phyloP scores from a whole-genome alignment of 805 yeast genomes.

The Zygosaccharomyces kombuchaensis region DNA sequence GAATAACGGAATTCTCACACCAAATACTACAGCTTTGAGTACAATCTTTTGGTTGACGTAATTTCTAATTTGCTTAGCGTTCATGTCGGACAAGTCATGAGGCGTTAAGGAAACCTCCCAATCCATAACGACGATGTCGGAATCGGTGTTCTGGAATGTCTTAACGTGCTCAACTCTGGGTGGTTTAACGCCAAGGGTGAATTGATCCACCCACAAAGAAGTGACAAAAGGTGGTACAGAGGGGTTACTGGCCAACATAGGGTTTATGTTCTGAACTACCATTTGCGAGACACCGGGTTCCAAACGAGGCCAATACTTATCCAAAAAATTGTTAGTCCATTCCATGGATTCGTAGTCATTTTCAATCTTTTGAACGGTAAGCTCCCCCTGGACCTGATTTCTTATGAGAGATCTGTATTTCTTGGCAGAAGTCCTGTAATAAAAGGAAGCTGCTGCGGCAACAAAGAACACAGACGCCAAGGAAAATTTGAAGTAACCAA shows the following conservation, averaged over 20 bases:
- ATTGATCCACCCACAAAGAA: slow-evolving; percentile 76
- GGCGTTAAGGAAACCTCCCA: slow-evolving; percentile 94
- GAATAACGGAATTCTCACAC: slow-evolving; percentile 71
- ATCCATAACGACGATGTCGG: slow-evolving; percentile 95
- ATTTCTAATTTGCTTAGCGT: slow-evolving; percentile 77
- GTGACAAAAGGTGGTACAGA: slow-evolving; percentile 76
- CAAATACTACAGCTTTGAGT: slow-evolving; percentile 77
- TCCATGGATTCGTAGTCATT: slow-evolving; percentile 91
- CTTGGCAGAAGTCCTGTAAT: slow-evolving; percentile 79
- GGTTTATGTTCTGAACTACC: slow-evolving; percentile 81
- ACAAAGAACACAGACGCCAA: slow-evolving; percentile 78
- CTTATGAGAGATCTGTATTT: slow-evolving; percentile 71
- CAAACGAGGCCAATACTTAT: slow-evolving; percentile 85
- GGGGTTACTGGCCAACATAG: slow-evolving; percentile 70
- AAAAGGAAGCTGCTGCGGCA: slow-evolving; percentile 54
- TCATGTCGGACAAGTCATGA: slow-evolving; percentile 79
- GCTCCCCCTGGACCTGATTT: slow-evolving; percentile 80
- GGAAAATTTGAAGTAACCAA: slow-evolving; percentile 74
- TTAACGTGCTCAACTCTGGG: slow-evolving; percentile 89
- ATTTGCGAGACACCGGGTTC: slow-evolving; percentile 88
- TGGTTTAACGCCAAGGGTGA: slow-evolving; percentile 93
- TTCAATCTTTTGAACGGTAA: slow-evolving; percentile 75
- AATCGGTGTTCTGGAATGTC: slow-evolving; percentile 83
- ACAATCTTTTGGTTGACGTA: slow-evolving; percentile 78
- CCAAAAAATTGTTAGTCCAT: slow-evolving; percentile 87